Base-by-base conservation (phyloP, 495 filamentous ascomycete genomes). In the Penicillium pancosmium region DNA sequence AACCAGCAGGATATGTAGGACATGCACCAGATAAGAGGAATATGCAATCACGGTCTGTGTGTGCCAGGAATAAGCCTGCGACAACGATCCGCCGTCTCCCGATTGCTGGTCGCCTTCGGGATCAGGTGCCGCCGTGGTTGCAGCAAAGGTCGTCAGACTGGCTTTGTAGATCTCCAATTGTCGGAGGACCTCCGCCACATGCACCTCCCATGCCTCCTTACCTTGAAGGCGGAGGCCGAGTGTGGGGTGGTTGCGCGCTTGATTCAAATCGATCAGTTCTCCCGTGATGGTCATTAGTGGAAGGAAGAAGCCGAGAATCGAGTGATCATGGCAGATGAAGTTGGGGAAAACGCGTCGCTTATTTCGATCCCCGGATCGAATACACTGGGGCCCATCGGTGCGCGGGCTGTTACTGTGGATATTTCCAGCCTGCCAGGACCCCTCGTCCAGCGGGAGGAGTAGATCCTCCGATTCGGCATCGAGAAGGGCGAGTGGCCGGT, bases 271-370 rank as follows among this genome's bases (percentile, higher is more conserved):
- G 52, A 96, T 92, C 59, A 96, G 85, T 73, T 95, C 91, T 19
- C 93, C 93, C 9, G 96, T 85, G 59, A 97, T 95, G 18, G 92
- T 92, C 93, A 97, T 97, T 52, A 97, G 78, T 27, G 93, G 93
- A 43, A 94, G 79, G 76, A 96, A 97, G 74, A 91, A 96, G 56
- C 92, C 91, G 64, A 95, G 94, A 63, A 96, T 89, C 61, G 91
- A 91, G 71, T 92, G 90, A 33, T 92, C 91, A 48, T 90, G 92
- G 74, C 91, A 93, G 64, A 91, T 85, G 69, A 92, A 95, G 61
- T 84, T 82, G 15, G 92, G 91, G 33, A 92, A 92, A 57, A 86
- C 67, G 68, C 85, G 71, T 63, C 86, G 68, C 68, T 81, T 80
- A 69, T 80, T 73, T 59, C 71, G 71, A 19, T 77, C 73, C 3